Evolutionary conservation across 257 asterid species (phyloP).

Genomic region (Jacaranda copaia): DNA sequence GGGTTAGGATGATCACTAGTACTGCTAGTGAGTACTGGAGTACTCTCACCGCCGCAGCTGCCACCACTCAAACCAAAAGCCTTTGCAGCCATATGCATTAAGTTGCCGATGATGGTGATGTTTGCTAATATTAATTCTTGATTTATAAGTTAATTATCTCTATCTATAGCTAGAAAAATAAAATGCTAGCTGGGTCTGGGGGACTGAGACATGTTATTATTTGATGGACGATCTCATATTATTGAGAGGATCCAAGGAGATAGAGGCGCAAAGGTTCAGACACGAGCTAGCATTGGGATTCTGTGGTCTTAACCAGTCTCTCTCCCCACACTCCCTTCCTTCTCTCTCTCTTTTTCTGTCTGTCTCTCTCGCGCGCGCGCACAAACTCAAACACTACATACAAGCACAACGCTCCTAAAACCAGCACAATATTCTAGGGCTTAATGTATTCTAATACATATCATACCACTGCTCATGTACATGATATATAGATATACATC

Average conservation of each 20-base stretch:
- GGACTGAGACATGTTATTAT: constrained; percentile 4
- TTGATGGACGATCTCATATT: constrained; percentile 4
- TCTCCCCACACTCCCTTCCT: constrained; percentile 11
- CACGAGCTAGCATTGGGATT: constrained; percentile 73
- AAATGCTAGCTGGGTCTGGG: not conserved
- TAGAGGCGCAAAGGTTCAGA: constrained; percentile 57
- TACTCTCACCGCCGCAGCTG: constrained; percentile 31
- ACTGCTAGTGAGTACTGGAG: not conserved
- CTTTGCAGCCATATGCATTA: constrained; percentile 55
- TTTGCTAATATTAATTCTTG: not conserved
- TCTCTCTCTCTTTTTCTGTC: constrained; percentile 22
- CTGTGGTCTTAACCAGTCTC: constrained; percentile 44
- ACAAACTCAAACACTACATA: constrained; percentile 36
- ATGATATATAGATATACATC: not conserved
- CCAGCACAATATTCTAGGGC: constrained; percentile 48
- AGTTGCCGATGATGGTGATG: not conserved
- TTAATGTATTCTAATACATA: not conserved
- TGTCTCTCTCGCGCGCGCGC: not conserved
- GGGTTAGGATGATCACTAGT: not conserved
- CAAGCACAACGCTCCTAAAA: constrained; percentile 44
- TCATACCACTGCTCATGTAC: not conserved
- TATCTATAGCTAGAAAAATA: not conserved
- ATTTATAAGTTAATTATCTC: not conserved
- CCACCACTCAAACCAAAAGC: constrained; percentile 47
- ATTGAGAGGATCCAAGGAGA: constrained; percentile 66